A percentile compares a stretch with the other conserved stretches of the same genome.
These are phyloP conservation scores for Didymella exigua DNA, from an alignment of 2,329 filamentous ascomycete genomes.

Conservation along the genomic window DNA sequence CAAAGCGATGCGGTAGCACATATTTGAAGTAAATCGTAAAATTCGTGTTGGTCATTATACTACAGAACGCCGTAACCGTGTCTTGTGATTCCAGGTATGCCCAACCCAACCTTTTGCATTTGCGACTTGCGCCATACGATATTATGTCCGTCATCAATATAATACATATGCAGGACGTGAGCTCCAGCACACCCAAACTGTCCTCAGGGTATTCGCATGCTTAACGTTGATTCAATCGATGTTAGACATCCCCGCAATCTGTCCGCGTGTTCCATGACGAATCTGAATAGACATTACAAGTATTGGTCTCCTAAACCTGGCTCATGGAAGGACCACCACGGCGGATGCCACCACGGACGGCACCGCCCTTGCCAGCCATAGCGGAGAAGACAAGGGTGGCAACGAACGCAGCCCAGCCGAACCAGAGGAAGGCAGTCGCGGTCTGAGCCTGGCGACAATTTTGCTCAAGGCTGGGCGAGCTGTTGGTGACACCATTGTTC, in stretches of 20 bases:
- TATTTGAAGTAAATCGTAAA: slow-evolving; percentile 1
- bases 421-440: slow-evolving; percentile 77
- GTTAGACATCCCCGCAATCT: slow-evolving; percentile 21
- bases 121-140: slow-evolving; percentile 6
- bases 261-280: slow-evolving; percentile 36
- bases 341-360: slow-evolving; percentile 55
- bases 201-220: background rate
- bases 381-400: slow-evolving; percentile 62
- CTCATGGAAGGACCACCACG: slow-evolving; percentile 59
- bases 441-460: slow-evolving; percentile 79
- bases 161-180: slow-evolving; percentile 16
- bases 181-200: background rate
- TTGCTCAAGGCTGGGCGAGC: slow-evolving; percentile 63
- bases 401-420: slow-evolving; percentile 69
- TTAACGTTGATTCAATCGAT: background rate
- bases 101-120: background rate
- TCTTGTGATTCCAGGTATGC: slow-evolving; percentile 1
- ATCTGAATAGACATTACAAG: slow-evolving; percentile 32
- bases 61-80: slow-evolving; percentile 4
- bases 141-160: slow-evolving; percentile 16
- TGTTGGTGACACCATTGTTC: slow-evolving; percentile 66
- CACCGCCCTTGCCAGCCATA: slow-evolving; percentile 57
- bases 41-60: slow-evolving; percentile 15
- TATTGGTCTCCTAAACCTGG: slow-evolving; percentile 55
- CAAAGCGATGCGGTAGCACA: too few relatives aligned